Percentiles rank a stretch among this genome's conserved stretches.
Evolutionary conservation across 441 rosid genomes (phyloP).

Genomic region (Gossypium schwendimanii): DNA sequence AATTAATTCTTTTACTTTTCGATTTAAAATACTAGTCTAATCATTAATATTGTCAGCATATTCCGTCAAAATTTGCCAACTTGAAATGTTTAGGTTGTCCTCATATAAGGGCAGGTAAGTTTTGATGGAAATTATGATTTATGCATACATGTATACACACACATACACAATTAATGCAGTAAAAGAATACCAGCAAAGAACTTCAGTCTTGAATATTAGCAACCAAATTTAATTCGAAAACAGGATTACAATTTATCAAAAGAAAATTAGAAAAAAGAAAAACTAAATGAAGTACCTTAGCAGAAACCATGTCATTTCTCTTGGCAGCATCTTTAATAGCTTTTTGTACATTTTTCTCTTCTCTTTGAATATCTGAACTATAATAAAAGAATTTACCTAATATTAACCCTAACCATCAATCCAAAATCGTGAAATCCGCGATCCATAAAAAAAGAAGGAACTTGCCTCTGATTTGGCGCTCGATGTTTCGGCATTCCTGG

Average conservation of each 20-base stretch:
- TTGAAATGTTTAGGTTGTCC: no score
- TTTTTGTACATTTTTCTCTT: constrained; percentile 77
- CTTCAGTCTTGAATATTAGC: background rate
- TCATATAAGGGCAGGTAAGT: no score
- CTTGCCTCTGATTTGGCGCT: constrained; percentile 81
- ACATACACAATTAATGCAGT: background rate
- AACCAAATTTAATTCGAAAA: background rate
- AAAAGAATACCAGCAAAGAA: background rate
- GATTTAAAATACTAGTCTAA: no score
- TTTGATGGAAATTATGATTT: background rate
- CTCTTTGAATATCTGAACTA: constrained; percentile 70
- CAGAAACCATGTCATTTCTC: constrained; percentile 79
- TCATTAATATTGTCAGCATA: no score
- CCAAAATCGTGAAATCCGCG: constrained; percentile 12
- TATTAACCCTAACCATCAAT: constrained; percentile 6
- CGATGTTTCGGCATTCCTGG: constrained; percentile 77
- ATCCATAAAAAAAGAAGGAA: background rate
- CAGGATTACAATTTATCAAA: background rate
- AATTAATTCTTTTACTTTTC: no score
- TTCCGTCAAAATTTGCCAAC: no score
- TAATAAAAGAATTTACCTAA: background rate
- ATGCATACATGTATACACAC: background rate
- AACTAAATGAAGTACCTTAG: constrained; percentile 44
- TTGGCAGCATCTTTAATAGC: constrained; percentile 86
- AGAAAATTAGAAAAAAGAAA: background rate